Base-by-base conservation (phyloP, 345 rosid species). In the Gossypium stocksii region DNA sequence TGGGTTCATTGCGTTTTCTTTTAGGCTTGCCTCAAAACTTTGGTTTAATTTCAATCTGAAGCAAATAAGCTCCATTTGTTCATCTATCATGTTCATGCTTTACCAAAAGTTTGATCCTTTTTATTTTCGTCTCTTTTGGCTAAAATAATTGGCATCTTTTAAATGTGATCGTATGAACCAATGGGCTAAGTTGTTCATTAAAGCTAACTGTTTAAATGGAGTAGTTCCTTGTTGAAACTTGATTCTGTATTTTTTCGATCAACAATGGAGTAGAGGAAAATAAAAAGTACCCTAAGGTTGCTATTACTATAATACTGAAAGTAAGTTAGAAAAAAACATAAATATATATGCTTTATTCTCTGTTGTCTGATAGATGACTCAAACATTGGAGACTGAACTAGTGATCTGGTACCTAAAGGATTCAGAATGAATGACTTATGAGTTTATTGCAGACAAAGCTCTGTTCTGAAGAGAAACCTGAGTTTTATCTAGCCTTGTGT, bases 1-100 rank as follows among this genome's bases (percentile, higher is more conserved):
- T 74, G 75, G 73, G 80, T 65, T 25, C 6, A 34, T 70, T 34
- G 38, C 38, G 1, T 34, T 34, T 34, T 34, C 38, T 34, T 34
- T 34, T 34, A 34, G 38, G 38, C 38, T 34, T 34, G 38, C 38
- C 6, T 34, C 38, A 34, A 34, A 34, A 34, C 38, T 34, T 34
- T 34, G 38, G 38, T 34, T 34, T 34, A 34, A 34, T 43, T 45
- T 66, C 53, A 20, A 13, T 22, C 41, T 3, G 23, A 14, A 66
- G 70, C 22, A 66, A 66, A 66, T 54, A 20, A 13, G 10, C 6
- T 34, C 54, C 49, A 64, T 41, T 63, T 62, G 3, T 41, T 64
- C 68, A 23, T 17, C 2, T n/a, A 41, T 10, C 23, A 10, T 41
- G 49, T 41, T 38, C 68, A 13, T 43, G 51, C 69, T 64, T n/a